Evolutionary conservation across 2,329 filamentous ascomycete species (phyloP).

Genomic region (Clonostachys rosea): DNA sequence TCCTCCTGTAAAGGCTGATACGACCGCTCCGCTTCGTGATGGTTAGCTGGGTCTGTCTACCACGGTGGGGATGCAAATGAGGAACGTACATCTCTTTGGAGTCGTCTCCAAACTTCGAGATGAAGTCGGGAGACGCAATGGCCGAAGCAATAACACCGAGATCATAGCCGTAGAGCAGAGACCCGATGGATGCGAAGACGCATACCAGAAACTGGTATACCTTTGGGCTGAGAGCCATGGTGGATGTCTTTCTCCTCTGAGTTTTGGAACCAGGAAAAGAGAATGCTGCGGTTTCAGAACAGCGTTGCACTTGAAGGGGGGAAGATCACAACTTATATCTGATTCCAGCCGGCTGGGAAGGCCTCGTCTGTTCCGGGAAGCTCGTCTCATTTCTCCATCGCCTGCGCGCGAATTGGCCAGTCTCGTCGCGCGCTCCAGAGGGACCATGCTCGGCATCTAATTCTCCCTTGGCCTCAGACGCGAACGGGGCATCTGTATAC

Average conservation of each 20-base stretch:
- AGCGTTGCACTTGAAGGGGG: no score
- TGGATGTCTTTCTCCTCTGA: background rate
- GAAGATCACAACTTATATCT: no score
- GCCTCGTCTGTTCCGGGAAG: no score
- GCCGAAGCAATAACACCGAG: constrained; percentile 20
- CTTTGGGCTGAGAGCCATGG: constrained; percentile 36
- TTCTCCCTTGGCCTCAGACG: no score
- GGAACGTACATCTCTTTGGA: constrained; percentile 27
- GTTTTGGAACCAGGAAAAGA: no score
- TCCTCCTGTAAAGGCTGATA: constrained; percentile 70
- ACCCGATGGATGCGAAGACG: constrained; percentile 51
- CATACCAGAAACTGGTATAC: constrained; percentile 46
- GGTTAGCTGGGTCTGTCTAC: background rate
- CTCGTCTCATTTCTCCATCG: no score
- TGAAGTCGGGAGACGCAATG: constrained; percentile 5
- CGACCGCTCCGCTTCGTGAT: constrained; percentile 54
- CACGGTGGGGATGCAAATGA: background rate
- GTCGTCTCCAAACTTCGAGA: constrained; percentile 8
- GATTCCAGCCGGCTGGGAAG: no score
- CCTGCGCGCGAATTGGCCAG: no score
- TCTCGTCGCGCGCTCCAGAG: no score
- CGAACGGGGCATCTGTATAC: no score
- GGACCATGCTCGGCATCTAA: no score
- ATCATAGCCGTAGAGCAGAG: constrained; percentile 51
- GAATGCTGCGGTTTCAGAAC: no score